These are phyloP conservation scores for Calonectria multiphialidica DNA, from an alignment of 2,329 filamentous ascomycete genomes.

Conservation along the genomic window DNA sequence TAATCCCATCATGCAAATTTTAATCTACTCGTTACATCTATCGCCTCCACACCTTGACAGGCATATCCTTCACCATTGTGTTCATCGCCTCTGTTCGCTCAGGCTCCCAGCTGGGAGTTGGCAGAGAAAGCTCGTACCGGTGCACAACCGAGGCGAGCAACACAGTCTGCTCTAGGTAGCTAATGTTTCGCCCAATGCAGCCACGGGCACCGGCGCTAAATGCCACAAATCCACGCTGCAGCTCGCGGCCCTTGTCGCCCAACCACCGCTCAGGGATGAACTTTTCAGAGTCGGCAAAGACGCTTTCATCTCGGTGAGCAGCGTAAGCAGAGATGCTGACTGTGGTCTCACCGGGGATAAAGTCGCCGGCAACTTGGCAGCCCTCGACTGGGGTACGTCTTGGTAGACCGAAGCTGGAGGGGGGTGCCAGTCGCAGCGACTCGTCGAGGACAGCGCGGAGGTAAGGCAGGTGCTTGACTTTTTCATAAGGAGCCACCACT, in stretches of 20 bases:
- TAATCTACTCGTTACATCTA: slow-evolving; percentile 1
- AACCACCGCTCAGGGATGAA: slow-evolving; percentile 58
- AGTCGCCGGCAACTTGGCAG: slow-evolving; percentile 44
- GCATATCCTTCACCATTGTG: slow-evolving; percentile 34
- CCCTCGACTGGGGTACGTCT: slow-evolving; percentile 45
- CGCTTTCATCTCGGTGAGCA: slow-evolving; percentile 51
- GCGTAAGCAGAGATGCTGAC: slow-evolving; percentile 54
- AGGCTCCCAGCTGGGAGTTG: slow-evolving; percentile 30
- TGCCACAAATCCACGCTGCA: slow-evolving; percentile 53
- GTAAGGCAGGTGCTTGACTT: slow-evolving; percentile 63
- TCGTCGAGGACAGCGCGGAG: slow-evolving; percentile 66
- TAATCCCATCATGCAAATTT: background rate
- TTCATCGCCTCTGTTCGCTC: slow-evolving; percentile 38
- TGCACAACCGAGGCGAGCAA: slow-evolving; percentile 56
- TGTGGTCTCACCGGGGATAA: slow-evolving; percentile 50
- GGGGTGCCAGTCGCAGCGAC: slow-evolving; percentile 49
- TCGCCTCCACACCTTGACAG: slow-evolving; percentile 38
- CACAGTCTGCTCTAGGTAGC: slow-evolving; percentile 59
- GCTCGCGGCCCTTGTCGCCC: slow-evolving; percentile 46
- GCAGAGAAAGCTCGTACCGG: slow-evolving; percentile 53
- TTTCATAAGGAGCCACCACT: slow-evolving; percentile 61
- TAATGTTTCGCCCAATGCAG: slow-evolving; percentile 56
- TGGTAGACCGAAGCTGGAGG: slow-evolving; percentile 42
- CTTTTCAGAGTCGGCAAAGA: slow-evolving; percentile 54
- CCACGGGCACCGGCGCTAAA: slow-evolving; percentile 56